phyloP scores from a whole-genome alignment of 23 red algal species.

The Cyanidium caldarium region DNA sequence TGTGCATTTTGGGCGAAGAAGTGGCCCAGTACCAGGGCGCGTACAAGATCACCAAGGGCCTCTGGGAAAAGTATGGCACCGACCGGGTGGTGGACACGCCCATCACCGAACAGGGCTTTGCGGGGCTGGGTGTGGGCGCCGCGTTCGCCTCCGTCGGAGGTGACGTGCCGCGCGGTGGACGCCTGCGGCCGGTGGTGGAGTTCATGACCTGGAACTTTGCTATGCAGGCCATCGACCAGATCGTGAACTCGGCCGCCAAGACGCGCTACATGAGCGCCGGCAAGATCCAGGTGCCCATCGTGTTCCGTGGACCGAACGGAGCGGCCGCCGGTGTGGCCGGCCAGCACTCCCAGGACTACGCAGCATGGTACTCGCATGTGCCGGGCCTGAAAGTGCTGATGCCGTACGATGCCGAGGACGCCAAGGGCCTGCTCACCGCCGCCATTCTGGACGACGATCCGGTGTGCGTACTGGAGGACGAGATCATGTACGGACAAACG shows the following conservation, averaged over 20 bases:
- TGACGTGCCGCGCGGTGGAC: background rate
- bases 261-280: conserved; percentile 92
- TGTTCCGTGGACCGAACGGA: conserved; percentile 97
- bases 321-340: conserved; percentile 65
- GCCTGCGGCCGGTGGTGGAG: conserved; percentile 70
- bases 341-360: conserved; percentile 96
- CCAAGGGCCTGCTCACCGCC: conserved; percentile 59
- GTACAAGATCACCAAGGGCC: conserved; percentile 97
- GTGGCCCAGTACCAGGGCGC: conserved; percentile 90
- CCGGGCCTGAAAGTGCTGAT: conserved; percentile 93
- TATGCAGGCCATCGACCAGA: conserved; percentile 99
- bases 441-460: conserved; percentile 86
- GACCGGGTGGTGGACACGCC: conserved; percentile 87
- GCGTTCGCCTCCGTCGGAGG: conserved; percentile 33
- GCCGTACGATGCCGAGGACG: conserved; percentile 87
- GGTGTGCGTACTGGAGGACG: conserved; percentile 80
- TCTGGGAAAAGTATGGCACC: conserved; percentile 65
- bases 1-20: conserved; percentile 91
- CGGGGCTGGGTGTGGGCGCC: conserved; percentile 76
- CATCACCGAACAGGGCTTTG: conserved; percentile 90
- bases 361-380: conserved; percentile 76
- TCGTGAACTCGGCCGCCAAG: conserved; percentile 97
- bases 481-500: conserved; percentile 82
- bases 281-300: conserved; percentile 76
- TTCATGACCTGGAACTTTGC: conserved; percentile 99